Evolutionary conservation across 2,329 filamentous ascomycete species (phyloP).

Genomic region (Botrytis pseudocinerea): DNA sequence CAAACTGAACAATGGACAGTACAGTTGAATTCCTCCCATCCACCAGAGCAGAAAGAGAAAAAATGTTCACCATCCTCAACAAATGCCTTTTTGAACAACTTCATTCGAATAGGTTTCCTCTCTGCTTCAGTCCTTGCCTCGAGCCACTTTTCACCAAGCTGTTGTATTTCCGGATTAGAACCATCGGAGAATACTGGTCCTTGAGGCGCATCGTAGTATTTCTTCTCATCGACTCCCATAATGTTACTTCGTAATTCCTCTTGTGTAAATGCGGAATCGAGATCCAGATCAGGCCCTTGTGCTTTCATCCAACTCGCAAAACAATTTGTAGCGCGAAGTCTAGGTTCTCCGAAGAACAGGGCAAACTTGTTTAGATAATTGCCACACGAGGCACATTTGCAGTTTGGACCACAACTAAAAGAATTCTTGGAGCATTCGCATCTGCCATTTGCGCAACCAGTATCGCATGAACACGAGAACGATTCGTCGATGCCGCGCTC

Average conservation of each 20-base stretch:
- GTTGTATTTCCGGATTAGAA: background rate
- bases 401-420: conserved; percentile 7
- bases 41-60: conserved; percentile 14
- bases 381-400: conserved; percentile 19
- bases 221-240: conserved; percentile 16
- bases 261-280: conserved; percentile 12
- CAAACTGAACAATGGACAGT: conserved; percentile 15
- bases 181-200: conserved; percentile 12
- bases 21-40: background rate
- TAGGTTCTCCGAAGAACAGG: conserved; percentile 11
- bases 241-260: conserved; percentile 14
- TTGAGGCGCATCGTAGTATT: conserved; percentile 11
- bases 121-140: conserved; percentile 3
- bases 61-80: conserved; percentile 2
- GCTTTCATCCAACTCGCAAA: conserved; percentile 15
- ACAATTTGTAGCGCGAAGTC: conserved; percentile 16
- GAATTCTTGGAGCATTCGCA: conserved; percentile 19
- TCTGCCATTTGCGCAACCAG: background rate
- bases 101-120: conserved; percentile 9
- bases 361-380: conserved; percentile 13
- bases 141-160: conserved; percentile 15
- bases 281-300: background rate
- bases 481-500: background rate
- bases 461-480: conserved; percentile 11
- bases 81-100: conserved; percentile 12